Evolutionary conservation across 768 basidiomycete genomes (phyloP).

Genomic region (Hemileccinum impolitum): DNA sequence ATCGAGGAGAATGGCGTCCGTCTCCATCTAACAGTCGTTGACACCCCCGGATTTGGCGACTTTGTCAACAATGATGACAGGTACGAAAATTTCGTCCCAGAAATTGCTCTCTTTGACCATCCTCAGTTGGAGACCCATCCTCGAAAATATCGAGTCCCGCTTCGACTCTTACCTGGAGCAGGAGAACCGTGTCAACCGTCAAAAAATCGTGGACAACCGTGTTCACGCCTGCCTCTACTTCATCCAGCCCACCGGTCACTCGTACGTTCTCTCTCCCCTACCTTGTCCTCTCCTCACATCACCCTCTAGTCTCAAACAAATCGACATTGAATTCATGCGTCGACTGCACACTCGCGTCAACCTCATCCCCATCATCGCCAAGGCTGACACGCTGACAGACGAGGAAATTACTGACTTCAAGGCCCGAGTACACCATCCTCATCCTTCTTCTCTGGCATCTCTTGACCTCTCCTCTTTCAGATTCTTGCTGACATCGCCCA

Average conservation of each 20-base stretch:
- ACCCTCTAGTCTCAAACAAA: conserved; percentile 80
- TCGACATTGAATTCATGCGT: conserved; percentile 99
- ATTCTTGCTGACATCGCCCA: conserved; percentile 90
- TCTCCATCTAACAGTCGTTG: conserved; percentile 96
- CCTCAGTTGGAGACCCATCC: conserved; percentile 93
- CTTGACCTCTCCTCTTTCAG: conserved; percentile 37
- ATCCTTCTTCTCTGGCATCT: neutral
- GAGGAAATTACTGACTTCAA: conserved; percentile 94
- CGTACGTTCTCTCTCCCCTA: conserved; percentile 49
- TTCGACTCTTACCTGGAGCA: conserved; percentile 98
- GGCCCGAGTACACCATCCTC: conserved; percentile 59
- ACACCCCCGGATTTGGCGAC: conserved; percentile 98
- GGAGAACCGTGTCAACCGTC: conserved; percentile 96
- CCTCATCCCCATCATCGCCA: conserved; percentile 97
- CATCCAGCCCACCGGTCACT: conserved; percentile 97
- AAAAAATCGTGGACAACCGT: conserved; percentile 92
- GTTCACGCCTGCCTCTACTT: conserved; percentile 99
- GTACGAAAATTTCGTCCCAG: conserved; percentile 45
- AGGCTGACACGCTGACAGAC: conserved; percentile 96
- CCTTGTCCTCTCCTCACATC: neutral
- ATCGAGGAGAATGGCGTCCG: conserved; percentile 99
- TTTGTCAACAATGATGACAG: conserved; percentile 99
- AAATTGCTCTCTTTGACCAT: conserved; percentile 15
- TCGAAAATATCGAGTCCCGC: conserved; percentile 96
- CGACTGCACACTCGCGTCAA: conserved; percentile 97